These are phyloP conservation scores for Diaporthe batatas DNA, from an alignment of 2,329 filamentous ascomycete genomes.

Conservation along the genomic window DNA sequence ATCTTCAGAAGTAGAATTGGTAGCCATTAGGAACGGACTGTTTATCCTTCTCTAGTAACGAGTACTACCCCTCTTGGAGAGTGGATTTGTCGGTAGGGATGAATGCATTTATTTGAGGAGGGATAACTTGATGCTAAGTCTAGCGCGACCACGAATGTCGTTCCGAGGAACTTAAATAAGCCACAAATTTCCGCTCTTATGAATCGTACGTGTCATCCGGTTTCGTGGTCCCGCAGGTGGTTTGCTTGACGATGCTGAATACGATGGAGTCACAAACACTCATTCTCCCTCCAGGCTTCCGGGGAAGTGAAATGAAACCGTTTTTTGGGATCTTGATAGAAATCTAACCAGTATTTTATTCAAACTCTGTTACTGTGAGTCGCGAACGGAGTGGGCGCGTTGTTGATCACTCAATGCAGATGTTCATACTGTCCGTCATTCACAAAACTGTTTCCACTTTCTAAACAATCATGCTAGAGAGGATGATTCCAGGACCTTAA, in stretches of 20 bases:
- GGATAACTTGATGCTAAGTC: too few relatives aligned
- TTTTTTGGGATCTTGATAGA: neutral
- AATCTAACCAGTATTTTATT: neutral
- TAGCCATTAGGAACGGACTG: neutral
- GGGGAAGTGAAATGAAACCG: neutral
- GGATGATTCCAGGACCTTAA: neutral
- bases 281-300: neutral
- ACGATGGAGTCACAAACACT: slow-evolving; percentile 1
- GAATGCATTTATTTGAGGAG: too few relatives aligned
- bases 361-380: neutral
- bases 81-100: neutral
- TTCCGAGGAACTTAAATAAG: too few relatives aligned
- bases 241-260: neutral
- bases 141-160: too few relatives aligned
- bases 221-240: neutral
- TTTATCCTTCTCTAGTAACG: neutral
- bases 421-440: neutral
- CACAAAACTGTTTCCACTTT: neutral
- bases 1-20: neutral
- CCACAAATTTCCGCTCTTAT: neutral
- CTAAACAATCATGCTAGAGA: neutral
- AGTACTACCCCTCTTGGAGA: too few relatives aligned
- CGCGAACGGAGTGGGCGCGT: neutral
- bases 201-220: too few relatives aligned
- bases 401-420: neutral